Evolutionary conservation across 2,329 filamentous ascomycete species (phyloP).

Genomic region (Ophiostoma ips): DNA sequence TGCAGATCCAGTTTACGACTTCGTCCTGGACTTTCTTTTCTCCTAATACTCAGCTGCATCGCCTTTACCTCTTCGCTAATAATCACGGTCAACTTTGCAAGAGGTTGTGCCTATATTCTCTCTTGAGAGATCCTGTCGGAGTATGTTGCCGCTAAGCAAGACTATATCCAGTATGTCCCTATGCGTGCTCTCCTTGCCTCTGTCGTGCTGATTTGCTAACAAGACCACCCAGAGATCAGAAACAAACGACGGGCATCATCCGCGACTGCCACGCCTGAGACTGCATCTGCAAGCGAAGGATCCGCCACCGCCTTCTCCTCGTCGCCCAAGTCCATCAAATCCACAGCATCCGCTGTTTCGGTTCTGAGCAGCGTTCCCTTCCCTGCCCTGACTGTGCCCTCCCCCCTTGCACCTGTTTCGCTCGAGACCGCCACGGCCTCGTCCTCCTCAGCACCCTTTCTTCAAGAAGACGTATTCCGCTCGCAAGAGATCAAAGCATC

Average conservation of each 20-base stretch:
- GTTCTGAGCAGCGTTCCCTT: neutral
- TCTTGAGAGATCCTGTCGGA: neutral
- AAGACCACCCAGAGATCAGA: slow-evolving; percentile 2
- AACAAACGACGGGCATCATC: slow-evolving; percentile 28
- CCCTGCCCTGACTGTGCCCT: neutral
- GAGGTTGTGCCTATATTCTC: neutral
- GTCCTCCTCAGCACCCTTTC: too few species aligned
- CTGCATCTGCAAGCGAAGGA: neutral
- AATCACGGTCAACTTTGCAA: neutral
- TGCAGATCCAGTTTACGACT: too few species aligned
- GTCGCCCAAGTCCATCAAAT: neutral
- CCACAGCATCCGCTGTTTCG: neutral
- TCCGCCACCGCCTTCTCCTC: neutral
- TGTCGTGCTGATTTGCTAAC: neutral
- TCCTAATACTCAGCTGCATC: too few species aligned
- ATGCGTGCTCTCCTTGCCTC: too few species aligned
- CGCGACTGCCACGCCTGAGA: neutral
- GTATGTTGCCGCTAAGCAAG: slow-evolving; percentile 9
- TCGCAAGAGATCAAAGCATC: too few species aligned
- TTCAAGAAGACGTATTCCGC: too few species aligned
- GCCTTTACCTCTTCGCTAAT: neutral
- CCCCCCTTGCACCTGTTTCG: too few species aligned
- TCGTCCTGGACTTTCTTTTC: too few species aligned
- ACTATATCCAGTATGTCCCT: slow-evolving; percentile 6
- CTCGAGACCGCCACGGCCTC: too few species aligned